phyloP scores from a whole-genome alignment of 495 filamentous ascomycete species.

The Recurvomyces mirabilis region DNA sequence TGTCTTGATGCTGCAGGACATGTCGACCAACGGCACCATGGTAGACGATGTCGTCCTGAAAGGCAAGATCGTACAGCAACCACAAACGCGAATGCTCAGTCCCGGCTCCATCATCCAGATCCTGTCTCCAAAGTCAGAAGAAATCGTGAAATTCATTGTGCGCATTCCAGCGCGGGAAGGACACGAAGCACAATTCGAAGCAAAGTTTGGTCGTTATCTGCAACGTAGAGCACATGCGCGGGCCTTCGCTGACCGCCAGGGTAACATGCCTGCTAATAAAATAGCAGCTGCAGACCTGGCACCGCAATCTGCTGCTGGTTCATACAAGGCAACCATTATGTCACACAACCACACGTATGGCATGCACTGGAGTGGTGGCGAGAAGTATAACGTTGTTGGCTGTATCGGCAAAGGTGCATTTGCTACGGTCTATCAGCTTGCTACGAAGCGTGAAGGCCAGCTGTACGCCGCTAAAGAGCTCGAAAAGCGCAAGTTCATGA shows the following conservation, averaged over 20 bases:
- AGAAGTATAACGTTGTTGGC: conserved; percentile 68
- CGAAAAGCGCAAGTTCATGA: conserved; percentile 79
- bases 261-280: neutral
- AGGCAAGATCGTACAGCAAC: conserved; percentile 30
- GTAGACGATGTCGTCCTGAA: conserved; percentile 59
- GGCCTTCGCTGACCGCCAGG: neutral
- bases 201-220: conserved; percentile 47
- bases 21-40: conserved; percentile 83
- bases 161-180: conserved; percentile 66
- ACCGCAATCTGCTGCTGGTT: conserved; percentile 4
- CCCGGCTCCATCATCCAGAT: conserved; percentile 65
- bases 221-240: conserved; percentile 18
- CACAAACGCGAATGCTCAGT: conserved; percentile 49
- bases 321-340: conserved; percentile 28
- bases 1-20: conserved; percentile 80
- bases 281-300: neutral
- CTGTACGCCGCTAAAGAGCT: conserved; percentile 85
- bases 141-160: conserved; percentile 62
- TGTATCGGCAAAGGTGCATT: conserved; percentile 87
- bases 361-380: conserved; percentile 70
- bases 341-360: conserved; percentile 33
- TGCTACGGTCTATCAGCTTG: conserved; percentile 78
- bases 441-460: conserved; percentile 64
- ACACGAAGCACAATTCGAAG: conserved; percentile 44
- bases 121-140: conserved; percentile 36